A percentile compares a stretch with the other conserved stretches of the same genome.
These are phyloP conservation scores for Gossypium gossypioides DNA, from an alignment of 441 rosid genomes.

Conservation along the genomic window DNA sequence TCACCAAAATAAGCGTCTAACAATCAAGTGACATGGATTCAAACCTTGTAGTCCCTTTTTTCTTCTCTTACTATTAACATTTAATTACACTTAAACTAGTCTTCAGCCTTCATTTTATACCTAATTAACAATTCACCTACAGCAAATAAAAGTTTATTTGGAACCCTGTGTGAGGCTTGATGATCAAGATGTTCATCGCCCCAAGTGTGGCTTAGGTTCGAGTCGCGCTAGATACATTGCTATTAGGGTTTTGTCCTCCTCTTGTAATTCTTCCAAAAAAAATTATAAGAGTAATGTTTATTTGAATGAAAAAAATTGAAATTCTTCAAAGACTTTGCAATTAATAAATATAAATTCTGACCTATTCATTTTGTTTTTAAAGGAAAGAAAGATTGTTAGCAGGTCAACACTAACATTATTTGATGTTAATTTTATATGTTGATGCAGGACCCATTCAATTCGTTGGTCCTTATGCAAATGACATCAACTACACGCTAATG, in stretches of 20 bases:
- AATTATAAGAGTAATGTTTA: neutral
- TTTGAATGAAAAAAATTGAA: neutral
- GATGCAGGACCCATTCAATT: slow-evolving; percentile 86
- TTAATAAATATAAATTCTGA: too few species aligned
- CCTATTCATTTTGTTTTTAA: too few species aligned
- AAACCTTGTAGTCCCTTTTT: too few species aligned
- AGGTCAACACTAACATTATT: neutral
- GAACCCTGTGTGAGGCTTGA: neutral
- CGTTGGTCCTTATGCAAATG: slow-evolving; percentile 55
- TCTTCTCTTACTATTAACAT: too few species aligned
- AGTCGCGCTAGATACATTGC: too few species aligned
- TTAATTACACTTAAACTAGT: too few species aligned
- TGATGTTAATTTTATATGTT: neutral
- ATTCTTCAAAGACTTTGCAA: neutral
- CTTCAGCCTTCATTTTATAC: too few species aligned
- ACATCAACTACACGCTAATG: slow-evolving; percentile 53
- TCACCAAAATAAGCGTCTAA: too few species aligned
- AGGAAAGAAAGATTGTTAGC: neutral
- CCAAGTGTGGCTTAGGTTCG: too few species aligned
- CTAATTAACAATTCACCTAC: neutral
- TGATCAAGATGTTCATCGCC: too few species aligned
- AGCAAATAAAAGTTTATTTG: neutral
- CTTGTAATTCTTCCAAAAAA: too few species aligned
- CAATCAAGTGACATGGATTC: neutral
- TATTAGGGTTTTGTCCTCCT: too few species aligned